Conservation (phyloP, 805 yeast genomes). For the Cyberlindnera meyerae region DNA sequence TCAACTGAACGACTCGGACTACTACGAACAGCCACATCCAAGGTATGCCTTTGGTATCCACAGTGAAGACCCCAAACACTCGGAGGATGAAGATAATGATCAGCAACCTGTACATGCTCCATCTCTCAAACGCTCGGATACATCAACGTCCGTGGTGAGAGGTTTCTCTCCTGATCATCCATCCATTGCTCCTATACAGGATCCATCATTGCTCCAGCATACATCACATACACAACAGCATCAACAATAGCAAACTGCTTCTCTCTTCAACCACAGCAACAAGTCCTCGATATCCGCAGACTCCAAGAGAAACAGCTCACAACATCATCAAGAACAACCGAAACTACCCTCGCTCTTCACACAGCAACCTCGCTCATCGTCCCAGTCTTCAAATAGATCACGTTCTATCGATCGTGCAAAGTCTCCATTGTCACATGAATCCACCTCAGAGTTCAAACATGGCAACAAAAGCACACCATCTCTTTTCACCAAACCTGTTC, state of each 20-base stretch:
- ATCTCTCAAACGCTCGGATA: conserved; percentile 20
- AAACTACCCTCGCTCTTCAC: conserved; percentile 4
- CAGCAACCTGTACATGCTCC: conserved; percentile 6
- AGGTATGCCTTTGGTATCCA: conserved; percentile 27
- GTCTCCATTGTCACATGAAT: conserved; percentile 24
- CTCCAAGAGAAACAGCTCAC: not conserved
- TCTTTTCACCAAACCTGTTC: conserved; percentile 5
- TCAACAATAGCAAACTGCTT: not conserved
- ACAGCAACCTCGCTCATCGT: conserved; percentile 4
- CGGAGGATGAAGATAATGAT: not conserved
- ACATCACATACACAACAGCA: not conserved
- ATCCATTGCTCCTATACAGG: not conserved
- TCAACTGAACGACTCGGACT: conserved; percentile 21
- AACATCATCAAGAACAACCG: not conserved
- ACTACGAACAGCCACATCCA: conserved; percentile 28
- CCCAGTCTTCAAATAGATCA: conserved; percentile 3
- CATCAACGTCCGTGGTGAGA: conserved; percentile 26
- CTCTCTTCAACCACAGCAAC: not conserved
- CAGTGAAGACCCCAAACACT: conserved; percentile 4
- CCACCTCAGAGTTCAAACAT: conserved; percentile 11
- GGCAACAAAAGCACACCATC: conserved; percentile 4
- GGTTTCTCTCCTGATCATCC: conserved; percentile 24
- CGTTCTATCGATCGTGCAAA: conserved; percentile 15
- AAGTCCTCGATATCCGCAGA: not conserved
- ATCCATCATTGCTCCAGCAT: not conserved